Evolutionary conservation across 805 yeast genomes (phyloP).

Genomic region (Myxozyma neotropica): DNA sequence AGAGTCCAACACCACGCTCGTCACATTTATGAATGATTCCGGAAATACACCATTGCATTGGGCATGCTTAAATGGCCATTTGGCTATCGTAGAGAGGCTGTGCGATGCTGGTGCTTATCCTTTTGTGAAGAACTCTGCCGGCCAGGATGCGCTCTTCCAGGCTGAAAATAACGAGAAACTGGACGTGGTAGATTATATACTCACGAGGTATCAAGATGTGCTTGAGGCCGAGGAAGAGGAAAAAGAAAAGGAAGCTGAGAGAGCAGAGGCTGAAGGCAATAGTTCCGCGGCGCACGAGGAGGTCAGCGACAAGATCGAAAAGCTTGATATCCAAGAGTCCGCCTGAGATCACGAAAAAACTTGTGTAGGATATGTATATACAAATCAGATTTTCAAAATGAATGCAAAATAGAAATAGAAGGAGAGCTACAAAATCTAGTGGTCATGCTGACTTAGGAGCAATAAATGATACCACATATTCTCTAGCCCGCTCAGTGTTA

Average conservation of each 20-base stretch:
- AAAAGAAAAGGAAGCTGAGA: conserved; percentile 30
- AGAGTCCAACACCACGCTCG: conserved; percentile 37
- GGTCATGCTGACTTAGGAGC: too few relatives aligned
- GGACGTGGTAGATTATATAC: conserved; percentile 75
- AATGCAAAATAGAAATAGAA: too few relatives aligned
- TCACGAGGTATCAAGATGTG: conserved; percentile 68
- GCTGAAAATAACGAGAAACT: conserved; percentile 79
- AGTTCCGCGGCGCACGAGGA: neutral
- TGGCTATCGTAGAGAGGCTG: conserved; percentile 65
- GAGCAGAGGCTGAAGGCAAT: neutral
- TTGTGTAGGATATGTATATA: too few relatives aligned
- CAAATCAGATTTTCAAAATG: neutral
- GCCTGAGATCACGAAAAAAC: too few relatives aligned
- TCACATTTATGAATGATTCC: conserved; percentile 63
- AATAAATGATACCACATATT: too few relatives aligned
- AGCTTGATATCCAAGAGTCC: conserved; percentile 9
- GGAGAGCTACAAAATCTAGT: too few relatives aligned
- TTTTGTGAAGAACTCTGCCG: conserved; percentile 68
- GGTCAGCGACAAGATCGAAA: conserved; percentile 5
- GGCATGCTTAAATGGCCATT: conserved; percentile 90
- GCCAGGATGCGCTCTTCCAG: conserved; percentile 84
- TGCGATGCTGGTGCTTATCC: conserved; percentile 85
- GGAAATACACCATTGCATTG: conserved; percentile 97
- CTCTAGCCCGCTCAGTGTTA: too few relatives aligned
- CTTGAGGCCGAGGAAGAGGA: conserved; percentile 53